Evolutionary conservation across 2,329 filamentous ascomycete species (phyloP), one percentile per base, ranked within the genome.

Genomic region (Cercospora sp.): DNA sequence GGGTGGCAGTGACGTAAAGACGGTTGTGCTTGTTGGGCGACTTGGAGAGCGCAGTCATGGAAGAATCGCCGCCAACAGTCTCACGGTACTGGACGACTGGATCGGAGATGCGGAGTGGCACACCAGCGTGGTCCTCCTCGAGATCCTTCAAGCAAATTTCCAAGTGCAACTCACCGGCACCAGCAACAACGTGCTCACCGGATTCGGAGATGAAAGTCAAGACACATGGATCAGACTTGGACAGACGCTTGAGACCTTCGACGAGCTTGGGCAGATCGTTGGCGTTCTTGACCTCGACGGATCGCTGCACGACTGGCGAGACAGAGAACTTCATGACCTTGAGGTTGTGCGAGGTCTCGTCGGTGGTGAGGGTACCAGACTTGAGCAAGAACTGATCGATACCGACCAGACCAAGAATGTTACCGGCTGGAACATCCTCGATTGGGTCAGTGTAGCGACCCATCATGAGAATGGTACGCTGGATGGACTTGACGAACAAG

Each of bases 261-360:
- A 99, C 95, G 70, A 99, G 90, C 91, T 99, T 99, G 84, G 95
- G 95, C 74, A 99, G 90, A 88, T 99, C 95, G 87, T 97, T 93
- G 80, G 95, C 95, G 86, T 99, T 99, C 93, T 98, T 98, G 88
- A 97, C 94, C 86, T 97, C 93, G 80, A 99, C 95, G 84, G 95
- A 97, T 77, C 94, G 94, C 86, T 91, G 94, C 76, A 99, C 95
- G 85, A 99, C 95, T 79, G 95, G 95, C 70, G 95, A 98, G 82
- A 99, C 95, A 81, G 95, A 99, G 91, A 99, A 99, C 89, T 97
- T 98, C 95, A 99, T 99, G 86, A 99, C 95, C 91, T 98, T 98
- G 80, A 99, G 87, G 91, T 99, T 99, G 91, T 99, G 95, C 82
- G 95, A 94, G 75, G 93, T 96, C 77, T 99, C 95, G 81, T 88